phyloP scores from a whole-genome alignment of 2,329 filamentous ascomycete genomes.

The Microdochium nivale region DNA sequence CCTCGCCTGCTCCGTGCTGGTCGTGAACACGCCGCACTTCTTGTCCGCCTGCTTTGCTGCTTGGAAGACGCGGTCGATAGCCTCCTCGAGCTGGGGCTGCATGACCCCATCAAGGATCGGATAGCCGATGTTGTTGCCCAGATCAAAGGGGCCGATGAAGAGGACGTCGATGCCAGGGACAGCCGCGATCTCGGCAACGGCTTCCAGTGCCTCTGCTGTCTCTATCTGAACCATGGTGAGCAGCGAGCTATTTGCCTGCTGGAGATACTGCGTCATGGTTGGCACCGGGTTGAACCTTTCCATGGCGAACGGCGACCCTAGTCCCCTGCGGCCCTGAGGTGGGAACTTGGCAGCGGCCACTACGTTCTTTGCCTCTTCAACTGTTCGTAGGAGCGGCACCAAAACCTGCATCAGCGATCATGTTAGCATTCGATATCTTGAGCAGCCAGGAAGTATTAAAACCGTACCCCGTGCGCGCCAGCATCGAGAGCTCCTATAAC shows the following conservation, averaged over 20 bases:
- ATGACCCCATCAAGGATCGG: slow-evolving; percentile 54
- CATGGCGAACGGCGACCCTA: slow-evolving; percentile 47
- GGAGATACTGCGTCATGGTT: slow-evolving; percentile 45
- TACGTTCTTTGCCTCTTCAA: slow-evolving; percentile 40
- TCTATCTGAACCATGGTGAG: slow-evolving; percentile 62
- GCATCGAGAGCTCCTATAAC: slow-evolving; percentile 44
- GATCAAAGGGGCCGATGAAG: slow-evolving; percentile 59
- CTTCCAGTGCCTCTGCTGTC: slow-evolving; percentile 51
- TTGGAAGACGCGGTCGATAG: slow-evolving; percentile 47
- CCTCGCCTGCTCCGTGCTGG: slow-evolving; percentile 45
- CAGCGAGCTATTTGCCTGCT: slow-evolving; percentile 46
- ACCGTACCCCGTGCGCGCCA: slow-evolving; percentile 45
- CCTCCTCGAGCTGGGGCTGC: slow-evolving; percentile 46
- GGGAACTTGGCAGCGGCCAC: slow-evolving; percentile 48
- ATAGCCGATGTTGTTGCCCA: slow-evolving; percentile 54
- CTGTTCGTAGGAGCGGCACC: slow-evolving; percentile 45
- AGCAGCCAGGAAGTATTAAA: not conserved
- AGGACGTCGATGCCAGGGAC: slow-evolving; percentile 53
- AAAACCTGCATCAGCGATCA: slow-evolving; percentile 27
- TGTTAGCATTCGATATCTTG: not conserved
- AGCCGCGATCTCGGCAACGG: slow-evolving; percentile 52
- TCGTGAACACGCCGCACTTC: slow-evolving; percentile 54
- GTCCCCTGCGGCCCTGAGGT: slow-evolving; percentile 42
- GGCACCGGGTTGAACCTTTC: slow-evolving; percentile 37
- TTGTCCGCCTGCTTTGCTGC: slow-evolving; percentile 55